Conservation (phyloP, 208 protist genomes). For the Leptomonas pyrrhocoris region DNA sequence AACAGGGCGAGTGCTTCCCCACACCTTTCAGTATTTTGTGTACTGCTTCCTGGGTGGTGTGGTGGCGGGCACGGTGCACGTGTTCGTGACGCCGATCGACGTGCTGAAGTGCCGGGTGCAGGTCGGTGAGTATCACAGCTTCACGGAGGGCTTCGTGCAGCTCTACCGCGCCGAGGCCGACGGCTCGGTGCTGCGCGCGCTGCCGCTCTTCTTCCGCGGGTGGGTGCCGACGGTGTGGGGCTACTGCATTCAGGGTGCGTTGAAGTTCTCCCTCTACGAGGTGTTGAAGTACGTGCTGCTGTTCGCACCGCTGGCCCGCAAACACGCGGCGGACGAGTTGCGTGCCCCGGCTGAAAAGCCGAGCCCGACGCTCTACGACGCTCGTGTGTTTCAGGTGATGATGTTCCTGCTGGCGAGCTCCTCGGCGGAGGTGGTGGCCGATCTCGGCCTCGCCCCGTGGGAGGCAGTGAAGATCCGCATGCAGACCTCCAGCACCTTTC, state of each 20-base stretch:
- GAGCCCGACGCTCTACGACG: neutral
- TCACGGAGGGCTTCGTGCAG: conserved; percentile 43
- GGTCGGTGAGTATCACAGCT: conserved; percentile 64
- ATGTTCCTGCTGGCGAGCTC: conserved; percentile 60
- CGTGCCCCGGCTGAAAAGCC: neutral
- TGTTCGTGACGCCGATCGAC: conserved; percentile 73
- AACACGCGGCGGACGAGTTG: neutral
- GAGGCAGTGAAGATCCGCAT: conserved; percentile 83
- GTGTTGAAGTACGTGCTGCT: conserved; percentile 69
- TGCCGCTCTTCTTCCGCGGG: conserved; percentile 59
- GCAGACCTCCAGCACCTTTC: conserved; percentile 49
- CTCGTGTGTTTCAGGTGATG: conserved; percentile 28
- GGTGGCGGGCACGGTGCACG: conserved; percentile 61
- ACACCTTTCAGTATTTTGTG: conserved; percentile 68
- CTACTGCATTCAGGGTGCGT: conserved; percentile 59
- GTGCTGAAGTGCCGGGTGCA: conserved; percentile 87
- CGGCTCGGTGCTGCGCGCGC: conserved; percentile 24
- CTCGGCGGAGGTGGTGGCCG: conserved; percentile 75
- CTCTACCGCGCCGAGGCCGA: conserved; percentile 41
- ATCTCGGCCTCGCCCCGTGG: conserved; percentile 71
- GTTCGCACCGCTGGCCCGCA: neutral
- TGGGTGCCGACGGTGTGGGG: conserved; percentile 72
- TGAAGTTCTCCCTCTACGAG: conserved; percentile 87
- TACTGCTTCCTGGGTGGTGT: conserved; percentile 70
- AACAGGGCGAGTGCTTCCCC: conserved; percentile 28